Conservation (phyloP, 768 basidiomycete species). For the Pleurotus eryngii region DNA sequence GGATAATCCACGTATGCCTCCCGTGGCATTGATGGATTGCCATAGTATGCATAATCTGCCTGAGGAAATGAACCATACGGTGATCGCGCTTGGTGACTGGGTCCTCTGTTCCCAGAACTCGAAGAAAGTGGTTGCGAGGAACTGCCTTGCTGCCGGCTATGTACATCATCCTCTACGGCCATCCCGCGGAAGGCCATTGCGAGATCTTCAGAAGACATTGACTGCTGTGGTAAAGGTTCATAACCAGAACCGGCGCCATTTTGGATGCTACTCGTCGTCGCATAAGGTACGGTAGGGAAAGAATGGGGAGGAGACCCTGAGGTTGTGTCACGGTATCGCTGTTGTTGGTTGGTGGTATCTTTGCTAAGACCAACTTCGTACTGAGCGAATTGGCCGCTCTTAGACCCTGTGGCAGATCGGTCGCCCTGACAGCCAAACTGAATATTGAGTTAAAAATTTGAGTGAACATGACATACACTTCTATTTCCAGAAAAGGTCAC, state of each 20-base stretch:
- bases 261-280: slow-evolving; percentile 1
- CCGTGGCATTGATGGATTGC: slow-evolving; percentile 38
- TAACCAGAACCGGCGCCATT: slow-evolving; percentile 13
- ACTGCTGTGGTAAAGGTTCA: slow-evolving; percentile 30
- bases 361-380: slow-evolving; percentile 45
- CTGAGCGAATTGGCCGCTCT: slow-evolving; percentile 50
- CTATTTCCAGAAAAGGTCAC: slow-evolving; percentile 36
- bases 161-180: slow-evolving; percentile 25
- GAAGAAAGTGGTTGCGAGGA: not conserved
- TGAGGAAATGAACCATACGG: slow-evolving; percentile 50
- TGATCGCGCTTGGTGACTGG: slow-evolving; percentile 37
- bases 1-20: slow-evolving; percentile 54
- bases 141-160: slow-evolving; percentile 10
- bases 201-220: slow-evolving; percentile 43
- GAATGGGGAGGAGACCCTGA: slow-evolving; percentile 10
- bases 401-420: slow-evolving; percentile 35
- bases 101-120: slow-evolving; percentile 25
- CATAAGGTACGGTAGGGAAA: slow-evolving; percentile 5
- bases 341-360: slow-evolving; percentile 34
- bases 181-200: slow-evolving; percentile 53
- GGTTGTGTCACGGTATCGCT: slow-evolving; percentile 39
- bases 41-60: slow-evolving; percentile 62
- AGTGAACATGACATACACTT: slow-evolving; percentile 28
- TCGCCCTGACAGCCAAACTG: slow-evolving; percentile 37
- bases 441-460: slow-evolving; percentile 14